Percentiles rank a stretch among this genome's conserved stretches.
Evolutionary conservation across 495 filamentous ascomycete genomes (phyloP).

Genomic region (Massariosphaeria phaeospora): DNA sequence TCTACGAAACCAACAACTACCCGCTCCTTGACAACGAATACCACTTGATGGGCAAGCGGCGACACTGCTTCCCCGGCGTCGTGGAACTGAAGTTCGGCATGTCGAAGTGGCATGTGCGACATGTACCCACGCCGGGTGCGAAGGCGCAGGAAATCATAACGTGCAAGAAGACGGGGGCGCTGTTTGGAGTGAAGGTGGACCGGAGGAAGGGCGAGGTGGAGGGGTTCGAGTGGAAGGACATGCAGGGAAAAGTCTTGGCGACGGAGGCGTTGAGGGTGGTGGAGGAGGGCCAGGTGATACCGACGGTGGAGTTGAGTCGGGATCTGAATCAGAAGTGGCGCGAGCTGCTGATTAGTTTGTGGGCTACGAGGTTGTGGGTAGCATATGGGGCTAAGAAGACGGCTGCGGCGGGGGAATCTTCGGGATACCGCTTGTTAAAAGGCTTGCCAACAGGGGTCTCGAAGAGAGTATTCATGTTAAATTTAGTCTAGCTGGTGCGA

Average conservation of each 20-base stretch:
- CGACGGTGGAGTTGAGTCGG: conserved; percentile 6
- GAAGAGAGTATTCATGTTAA: too few species aligned
- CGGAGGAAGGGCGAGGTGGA: conserved; percentile 3
- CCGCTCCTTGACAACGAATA: conserved; percentile 8
- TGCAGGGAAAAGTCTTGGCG: conserved; percentile 7
- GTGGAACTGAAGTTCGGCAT: conserved; percentile 6
- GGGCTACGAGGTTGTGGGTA: conserved; percentile 23
- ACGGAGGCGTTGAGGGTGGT: conserved; percentile 10
- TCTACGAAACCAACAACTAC: conserved; percentile 19
- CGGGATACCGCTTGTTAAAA: too few species aligned
- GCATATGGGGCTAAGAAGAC: conserved; percentile 21
- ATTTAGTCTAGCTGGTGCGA: too few species aligned
- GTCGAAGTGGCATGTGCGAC: conserved; percentile 3
- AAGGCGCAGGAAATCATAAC: conserved; percentile 7
- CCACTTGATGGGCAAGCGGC: conserved; percentile 5
- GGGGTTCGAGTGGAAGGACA: conserved; percentile 18
- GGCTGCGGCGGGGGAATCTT: neutral
- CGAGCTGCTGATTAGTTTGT: conserved; percentile 11
- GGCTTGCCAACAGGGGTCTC: too few species aligned
- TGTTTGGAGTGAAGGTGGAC: neutral
- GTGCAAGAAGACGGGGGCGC: neutral
- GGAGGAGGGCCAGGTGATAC: conserved; percentile 1
- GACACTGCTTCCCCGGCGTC: conserved; percentile 15
- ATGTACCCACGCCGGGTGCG: neutral
- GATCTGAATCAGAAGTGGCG: conserved; percentile 24